phyloP scores from a whole-genome alignment of 176 grass and related monocot species.

The Eleusine coracana region DNA sequence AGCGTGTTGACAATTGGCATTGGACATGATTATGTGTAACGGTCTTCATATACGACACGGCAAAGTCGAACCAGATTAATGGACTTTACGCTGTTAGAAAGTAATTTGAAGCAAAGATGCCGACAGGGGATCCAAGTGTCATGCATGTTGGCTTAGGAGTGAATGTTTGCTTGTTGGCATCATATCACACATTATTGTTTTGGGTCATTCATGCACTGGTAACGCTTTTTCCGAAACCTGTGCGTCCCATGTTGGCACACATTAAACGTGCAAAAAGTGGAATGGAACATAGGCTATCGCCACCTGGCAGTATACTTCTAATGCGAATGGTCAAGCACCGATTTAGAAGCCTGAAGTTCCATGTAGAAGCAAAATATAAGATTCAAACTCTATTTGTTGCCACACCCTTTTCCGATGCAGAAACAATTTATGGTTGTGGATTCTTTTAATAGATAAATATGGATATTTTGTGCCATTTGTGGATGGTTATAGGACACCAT shows the following conservation, averaged over 20 bases:
- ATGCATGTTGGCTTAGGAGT: background rate
- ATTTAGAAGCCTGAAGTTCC: background rate
- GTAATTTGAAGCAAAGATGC: background rate
- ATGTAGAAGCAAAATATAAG: background rate
- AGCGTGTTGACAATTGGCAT: background rate
- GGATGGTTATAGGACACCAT: background rate
- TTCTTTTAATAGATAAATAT: background rate
- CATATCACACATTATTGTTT: background rate
- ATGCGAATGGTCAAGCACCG: background rate
- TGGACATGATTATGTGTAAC: no score
- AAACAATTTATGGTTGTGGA: background rate
- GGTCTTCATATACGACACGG: background rate
- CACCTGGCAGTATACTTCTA: background rate
- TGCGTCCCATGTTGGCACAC: background rate
- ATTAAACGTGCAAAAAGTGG: background rate
- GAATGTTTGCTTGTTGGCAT: background rate
- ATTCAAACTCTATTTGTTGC: background rate
- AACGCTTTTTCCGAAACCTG: background rate
- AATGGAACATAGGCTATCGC: background rate
- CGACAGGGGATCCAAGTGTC: conserved; percentile 1
- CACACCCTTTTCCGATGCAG: background rate
- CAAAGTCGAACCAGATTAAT: background rate
- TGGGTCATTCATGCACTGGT: background rate
- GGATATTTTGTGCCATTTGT: background rate
- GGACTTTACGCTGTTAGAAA: background rate